phyloP scores from a whole-genome alignment of 2,329 filamentous ascomycete genomes.

The Didymella arachidicola region DNA sequence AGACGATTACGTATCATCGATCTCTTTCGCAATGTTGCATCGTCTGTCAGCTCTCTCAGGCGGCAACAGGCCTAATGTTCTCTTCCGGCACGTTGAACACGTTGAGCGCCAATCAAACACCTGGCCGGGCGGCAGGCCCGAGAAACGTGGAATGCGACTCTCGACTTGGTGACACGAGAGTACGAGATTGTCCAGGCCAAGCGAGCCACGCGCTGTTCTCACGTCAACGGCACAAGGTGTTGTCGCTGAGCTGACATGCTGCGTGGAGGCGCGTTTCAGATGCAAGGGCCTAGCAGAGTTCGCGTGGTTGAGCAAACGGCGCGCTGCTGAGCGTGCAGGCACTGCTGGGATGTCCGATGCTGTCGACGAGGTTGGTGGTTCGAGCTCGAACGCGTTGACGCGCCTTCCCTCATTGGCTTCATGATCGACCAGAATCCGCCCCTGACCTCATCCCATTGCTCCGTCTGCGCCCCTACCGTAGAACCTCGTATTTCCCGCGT shows the following conservation, averaged over 20 bases:
- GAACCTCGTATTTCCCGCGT: conserved; percentile 25
- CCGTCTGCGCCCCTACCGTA: conserved; percentile 22
- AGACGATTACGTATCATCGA: conserved; percentile 7
- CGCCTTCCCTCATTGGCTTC: conserved; percentile 14
- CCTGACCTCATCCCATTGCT: conserved; percentile 19
- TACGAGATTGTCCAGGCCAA: conserved; percentile 11
- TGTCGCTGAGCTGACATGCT: conserved; percentile 2
- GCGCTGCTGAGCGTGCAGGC: conserved; percentile 9
- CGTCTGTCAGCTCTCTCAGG: conserved; percentile 9
- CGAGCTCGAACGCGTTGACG: conserved; percentile 4
- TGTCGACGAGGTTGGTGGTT: conserved; percentile 13
- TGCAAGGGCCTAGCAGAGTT: neutral
- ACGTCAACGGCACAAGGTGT: conserved; percentile 1
- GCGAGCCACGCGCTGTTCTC: conserved; percentile 2
- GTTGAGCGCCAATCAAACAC: conserved; percentile 3
- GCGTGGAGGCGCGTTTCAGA: conserved; percentile 12
- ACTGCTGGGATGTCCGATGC: conserved; percentile 5
- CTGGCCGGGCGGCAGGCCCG: neutral
- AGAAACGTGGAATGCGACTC: conserved; percentile 15
- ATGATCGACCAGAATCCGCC: conserved; percentile 15
- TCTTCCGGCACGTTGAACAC: conserved; percentile 3
- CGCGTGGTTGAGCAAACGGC: neutral
- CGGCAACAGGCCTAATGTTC: conserved; percentile 2
- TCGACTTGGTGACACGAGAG: conserved; percentile 11
- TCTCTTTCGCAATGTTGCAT: conserved; percentile 6